Conservation (phyloP, 2,329 filamentous ascomycete genomes). For the Macroventuria anomochaeta region DNA sequence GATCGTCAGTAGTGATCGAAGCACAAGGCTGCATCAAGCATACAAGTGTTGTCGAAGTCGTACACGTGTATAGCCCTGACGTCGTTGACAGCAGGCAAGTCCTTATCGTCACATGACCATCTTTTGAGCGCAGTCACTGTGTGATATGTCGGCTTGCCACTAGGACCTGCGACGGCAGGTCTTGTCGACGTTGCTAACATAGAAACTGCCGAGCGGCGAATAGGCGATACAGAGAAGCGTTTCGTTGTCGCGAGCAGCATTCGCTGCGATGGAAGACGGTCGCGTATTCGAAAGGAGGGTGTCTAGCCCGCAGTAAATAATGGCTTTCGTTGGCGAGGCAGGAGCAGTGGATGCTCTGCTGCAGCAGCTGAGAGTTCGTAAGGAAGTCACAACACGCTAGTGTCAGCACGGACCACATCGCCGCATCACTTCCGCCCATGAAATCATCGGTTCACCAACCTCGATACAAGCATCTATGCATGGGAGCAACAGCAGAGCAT, state of each 20-base stretch:
- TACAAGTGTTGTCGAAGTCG: slow-evolving; percentile 96
- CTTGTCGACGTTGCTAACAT: slow-evolving; percentile 44
- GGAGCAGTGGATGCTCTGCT: slow-evolving; percentile 10
- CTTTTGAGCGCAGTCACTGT: slow-evolving; percentile 79
- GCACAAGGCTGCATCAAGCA: slow-evolving; percentile 40
- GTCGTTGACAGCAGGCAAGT: slow-evolving; percentile 72
- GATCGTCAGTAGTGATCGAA: slow-evolving; percentile 12
- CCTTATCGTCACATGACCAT: slow-evolving; percentile 80
- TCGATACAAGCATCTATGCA: slow-evolving; percentile 28
- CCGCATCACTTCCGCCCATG: slow-evolving; percentile 28
- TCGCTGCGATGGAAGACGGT: neutral
- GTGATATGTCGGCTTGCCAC: slow-evolving; percentile 40
- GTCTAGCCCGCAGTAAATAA: neutral
- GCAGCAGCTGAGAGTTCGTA: slow-evolving; percentile 1
- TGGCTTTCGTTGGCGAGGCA: neutral
- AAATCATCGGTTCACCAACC: slow-evolving; percentile 18
- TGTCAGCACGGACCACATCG: neutral
- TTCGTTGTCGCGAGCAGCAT: slow-evolving; percentile 37
- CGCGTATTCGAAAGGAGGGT: neutral
- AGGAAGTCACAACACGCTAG: slow-evolving; percentile 19
- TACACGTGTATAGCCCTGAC: slow-evolving; percentile 89
- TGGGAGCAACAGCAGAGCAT: slow-evolving; percentile 30
- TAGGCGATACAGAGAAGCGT: slow-evolving; percentile 22
- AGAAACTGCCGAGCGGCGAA: slow-evolving; percentile 32
- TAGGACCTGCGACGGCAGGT: slow-evolving; percentile 37